phyloP scores from a whole-genome alignment of 345 rosid species.

The Camelina hispida region DNA sequence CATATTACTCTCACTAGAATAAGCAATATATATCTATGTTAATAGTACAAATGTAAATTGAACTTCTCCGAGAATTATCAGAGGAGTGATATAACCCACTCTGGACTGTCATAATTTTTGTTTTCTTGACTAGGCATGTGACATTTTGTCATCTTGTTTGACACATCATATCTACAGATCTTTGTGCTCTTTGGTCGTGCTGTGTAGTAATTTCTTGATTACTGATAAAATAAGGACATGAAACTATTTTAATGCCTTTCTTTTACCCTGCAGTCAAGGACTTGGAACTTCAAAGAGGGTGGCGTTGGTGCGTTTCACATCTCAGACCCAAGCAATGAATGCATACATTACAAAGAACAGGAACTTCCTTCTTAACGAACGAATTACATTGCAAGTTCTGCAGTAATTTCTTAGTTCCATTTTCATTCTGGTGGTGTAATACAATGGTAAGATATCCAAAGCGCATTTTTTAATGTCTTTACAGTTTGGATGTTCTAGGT shows the following conservation, averaged over 20 bases:
- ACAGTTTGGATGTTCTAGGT: constrained; percentile 10
- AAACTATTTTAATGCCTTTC: background rate
- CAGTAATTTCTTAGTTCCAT: constrained; percentile 43
- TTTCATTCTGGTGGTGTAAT: background rate
- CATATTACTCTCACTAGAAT: constrained; percentile 2
- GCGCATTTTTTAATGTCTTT: constrained; percentile 6
- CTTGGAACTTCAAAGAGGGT: constrained; percentile 43
- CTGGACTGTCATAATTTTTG: background rate
- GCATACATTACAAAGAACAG: constrained; percentile 65
- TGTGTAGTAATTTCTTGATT: background rate
- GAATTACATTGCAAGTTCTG: constrained; percentile 66
- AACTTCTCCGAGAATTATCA: background rate
- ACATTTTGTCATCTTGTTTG: background rate
- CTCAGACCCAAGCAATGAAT: constrained; percentile 65
- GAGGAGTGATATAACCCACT: background rate
- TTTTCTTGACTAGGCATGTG: background rate
- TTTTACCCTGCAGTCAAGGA: constrained; percentile 49
- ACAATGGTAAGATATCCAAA: constrained; percentile 1
- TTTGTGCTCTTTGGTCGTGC: background rate
- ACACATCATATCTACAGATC: background rate
- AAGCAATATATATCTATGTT: constrained; percentile 3
- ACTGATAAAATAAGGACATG: background rate
- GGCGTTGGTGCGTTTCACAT: constrained; percentile 57
- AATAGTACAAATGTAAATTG: background rate
- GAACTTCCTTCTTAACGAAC: constrained; percentile 66